These are phyloP conservation scores for Backusella luteola DNA, from an alignment of 192 early-diverging fungal species.

Conservation along the genomic window DNA sequence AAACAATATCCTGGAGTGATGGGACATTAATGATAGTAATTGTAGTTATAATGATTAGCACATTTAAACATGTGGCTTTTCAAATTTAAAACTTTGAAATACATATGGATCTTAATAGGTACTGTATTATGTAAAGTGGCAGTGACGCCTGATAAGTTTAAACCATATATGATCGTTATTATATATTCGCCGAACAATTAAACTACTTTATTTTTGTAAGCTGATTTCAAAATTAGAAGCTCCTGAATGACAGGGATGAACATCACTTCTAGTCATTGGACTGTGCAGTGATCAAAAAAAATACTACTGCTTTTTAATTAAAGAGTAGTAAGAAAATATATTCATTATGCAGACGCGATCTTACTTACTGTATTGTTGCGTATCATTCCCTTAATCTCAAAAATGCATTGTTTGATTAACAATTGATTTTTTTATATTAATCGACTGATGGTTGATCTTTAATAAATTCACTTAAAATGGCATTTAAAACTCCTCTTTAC, in stretches of 20 bases:
- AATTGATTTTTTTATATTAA: not conserved
- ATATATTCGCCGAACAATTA: not conserved
- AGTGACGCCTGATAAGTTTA: not conserved
- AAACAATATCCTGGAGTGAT: not conserved
- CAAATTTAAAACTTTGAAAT: not conserved
- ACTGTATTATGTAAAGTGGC: not conserved
- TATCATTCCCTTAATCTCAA: not conserved
- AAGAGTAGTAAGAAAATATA: not conserved
- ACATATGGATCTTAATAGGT: not conserved
- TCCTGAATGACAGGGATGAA: not conserved
- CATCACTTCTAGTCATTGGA: not conserved
- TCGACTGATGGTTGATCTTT: not conserved
- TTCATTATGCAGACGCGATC: not conserved
- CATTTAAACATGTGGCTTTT: not conserved
- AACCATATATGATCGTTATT: not conserved
- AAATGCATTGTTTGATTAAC: not conserved
- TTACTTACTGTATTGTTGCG: not conserved
- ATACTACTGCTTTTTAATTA: not conserved
- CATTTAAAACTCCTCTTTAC: not conserved
- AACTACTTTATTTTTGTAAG: not conserved
- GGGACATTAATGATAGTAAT: not conserved
- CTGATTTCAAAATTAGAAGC: not conserved
- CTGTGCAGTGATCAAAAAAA: not conserved
- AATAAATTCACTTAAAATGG: not conserved
- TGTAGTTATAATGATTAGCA: not conserved